Conservation (phyloP, 345 rosid species). For the Melastoma malabathricum region DNA sequence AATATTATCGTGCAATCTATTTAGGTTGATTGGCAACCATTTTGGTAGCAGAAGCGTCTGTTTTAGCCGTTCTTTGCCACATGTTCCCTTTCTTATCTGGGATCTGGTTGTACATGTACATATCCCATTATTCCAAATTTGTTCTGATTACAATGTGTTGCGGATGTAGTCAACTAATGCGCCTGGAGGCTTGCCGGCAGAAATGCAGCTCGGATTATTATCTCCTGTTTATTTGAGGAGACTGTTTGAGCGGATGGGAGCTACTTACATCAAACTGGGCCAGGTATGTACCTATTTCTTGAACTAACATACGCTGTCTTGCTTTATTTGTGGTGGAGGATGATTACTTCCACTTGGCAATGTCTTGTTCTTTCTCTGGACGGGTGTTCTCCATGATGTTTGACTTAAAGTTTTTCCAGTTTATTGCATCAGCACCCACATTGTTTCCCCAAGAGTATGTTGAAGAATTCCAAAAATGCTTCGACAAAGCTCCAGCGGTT, state of each 20-base stretch:
- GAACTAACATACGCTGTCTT: background rate
- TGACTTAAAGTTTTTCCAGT: constrained; percentile 25
- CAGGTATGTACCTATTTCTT: constrained; percentile 37
- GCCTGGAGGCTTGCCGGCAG: constrained; percentile 46
- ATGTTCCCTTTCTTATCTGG: no score
- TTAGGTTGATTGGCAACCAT: no score
- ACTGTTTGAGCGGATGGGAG: constrained; percentile 96
- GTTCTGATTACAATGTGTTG: no score
- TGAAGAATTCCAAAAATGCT: constrained; percentile 83
- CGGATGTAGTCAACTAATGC: constrained; percentile 41
- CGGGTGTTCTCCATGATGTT: background rate
- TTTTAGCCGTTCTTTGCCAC: no score
- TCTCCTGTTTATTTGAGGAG: constrained; percentile 84
- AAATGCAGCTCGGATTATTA: constrained; percentile 68
- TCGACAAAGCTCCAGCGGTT: constrained; percentile 78
- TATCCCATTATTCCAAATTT: no score
- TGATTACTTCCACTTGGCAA: background rate
- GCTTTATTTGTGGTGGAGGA: background rate
- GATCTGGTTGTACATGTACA: no score
- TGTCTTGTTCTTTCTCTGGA: background rate
- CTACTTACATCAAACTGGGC: constrained; percentile 89
- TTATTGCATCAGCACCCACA: constrained; percentile 92
- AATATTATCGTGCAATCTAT: no score
- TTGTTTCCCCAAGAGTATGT: constrained; percentile 84
- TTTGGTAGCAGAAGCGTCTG: no score